Percentiles rank a stretch among this genome's conserved stretches.
These are phyloP conservation scores for Pelargonium myrrhifolium DNA, from an alignment of 441 rosid genomes.

Conservation along the genomic window DNA sequence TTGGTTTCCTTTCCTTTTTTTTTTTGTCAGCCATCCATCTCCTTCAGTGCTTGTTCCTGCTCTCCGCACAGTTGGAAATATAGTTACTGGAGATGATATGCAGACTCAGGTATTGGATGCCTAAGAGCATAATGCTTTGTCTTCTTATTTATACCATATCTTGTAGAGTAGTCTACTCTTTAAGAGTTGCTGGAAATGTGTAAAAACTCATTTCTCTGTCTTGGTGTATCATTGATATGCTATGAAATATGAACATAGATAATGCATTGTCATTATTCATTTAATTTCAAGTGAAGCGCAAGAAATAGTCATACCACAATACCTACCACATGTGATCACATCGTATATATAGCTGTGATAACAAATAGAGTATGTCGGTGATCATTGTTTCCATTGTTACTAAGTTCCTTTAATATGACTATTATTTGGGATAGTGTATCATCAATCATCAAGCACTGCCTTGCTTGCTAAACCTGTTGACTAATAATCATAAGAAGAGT, in stretches of 20 bases:
- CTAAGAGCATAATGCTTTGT: slow-evolving; percentile 1
- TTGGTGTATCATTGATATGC: too few relatives aligned
- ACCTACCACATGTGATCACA: too few relatives aligned
- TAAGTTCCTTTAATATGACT: slow-evolving; percentile 7
- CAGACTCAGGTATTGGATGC: slow-evolving; percentile 63
- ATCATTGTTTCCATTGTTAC: neutral
- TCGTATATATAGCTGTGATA: neutral
- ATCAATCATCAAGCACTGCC: slow-evolving; percentile 67
- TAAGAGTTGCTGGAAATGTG: neutral
- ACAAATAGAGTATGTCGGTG: neutral
- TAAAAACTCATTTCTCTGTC: too few relatives aligned
- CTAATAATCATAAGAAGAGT: slow-evolving; percentile 65
- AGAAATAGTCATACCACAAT: too few relatives aligned
- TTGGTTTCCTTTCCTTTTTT: neutral
- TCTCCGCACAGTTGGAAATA: slow-evolving; percentile 75
- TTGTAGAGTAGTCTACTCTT: neutral
- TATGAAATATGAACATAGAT: too few relatives aligned
- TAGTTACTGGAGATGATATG: slow-evolving; percentile 78
- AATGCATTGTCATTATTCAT: too few relatives aligned
- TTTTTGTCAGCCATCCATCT: slow-evolving; percentile 52
- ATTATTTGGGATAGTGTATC: slow-evolving; percentile 39
- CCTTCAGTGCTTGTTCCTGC: slow-evolving; percentile 88
- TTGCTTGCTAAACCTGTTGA: slow-evolving; percentile 58
- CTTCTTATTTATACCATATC: neutral
- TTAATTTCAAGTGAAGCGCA: too few relatives aligned